Base-by-base conservation (phyloP, 2,329 filamentous ascomycete genomes). In the Cytospora paraplurivora region DNA sequence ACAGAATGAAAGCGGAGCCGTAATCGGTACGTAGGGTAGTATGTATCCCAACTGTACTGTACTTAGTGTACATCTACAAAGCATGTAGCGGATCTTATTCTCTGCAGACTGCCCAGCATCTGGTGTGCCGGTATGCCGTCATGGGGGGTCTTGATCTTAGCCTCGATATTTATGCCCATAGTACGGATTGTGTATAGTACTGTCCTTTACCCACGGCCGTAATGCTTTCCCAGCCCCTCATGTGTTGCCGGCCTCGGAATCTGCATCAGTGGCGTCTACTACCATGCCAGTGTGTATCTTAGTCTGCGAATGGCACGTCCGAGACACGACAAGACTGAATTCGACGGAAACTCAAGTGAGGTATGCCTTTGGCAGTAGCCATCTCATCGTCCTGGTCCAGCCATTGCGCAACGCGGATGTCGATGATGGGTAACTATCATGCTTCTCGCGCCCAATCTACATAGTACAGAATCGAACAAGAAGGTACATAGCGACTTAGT, bases 351-450 rank as follows among this genome's bases (percentile, higher is more conserved):
- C 27, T 27, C 2, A 44, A 11, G 34, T 38, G 34, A 51, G 35
- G 52, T 59, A 27, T 59, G 57, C 49, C 57, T 53, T 53, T 49
- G 34, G 57, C 57, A 53, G 53, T 60, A 50, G 35, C 58, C 37
- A 41, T 60, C 47, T 60, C 38, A 54, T 54, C 54, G 37, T 54
- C 47, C 41, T 60, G 37, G 47, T 35, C 33, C 44, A n/a, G 37
- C 27, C 58, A 27, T 47, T 38, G 27, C 27, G 4, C 27, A 27
- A 60, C n/a, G 50, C 27, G 21, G 32, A 44, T 15, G 34, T 41
- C 15, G 21, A n/a, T 17, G 50, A 47, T 50, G 47, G 54, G 47
- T 60, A 37, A 60, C 54, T 34, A 11, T 44, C 44, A 11, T 27
- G 33, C 49, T 38, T 57, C 41, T 27, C 27, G 27, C 27, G 27